These are phyloP conservation scores for Floccularia luteovirens DNA, from an alignment of 768 basidiomycete genomes.

Conservation along the genomic window DNA sequence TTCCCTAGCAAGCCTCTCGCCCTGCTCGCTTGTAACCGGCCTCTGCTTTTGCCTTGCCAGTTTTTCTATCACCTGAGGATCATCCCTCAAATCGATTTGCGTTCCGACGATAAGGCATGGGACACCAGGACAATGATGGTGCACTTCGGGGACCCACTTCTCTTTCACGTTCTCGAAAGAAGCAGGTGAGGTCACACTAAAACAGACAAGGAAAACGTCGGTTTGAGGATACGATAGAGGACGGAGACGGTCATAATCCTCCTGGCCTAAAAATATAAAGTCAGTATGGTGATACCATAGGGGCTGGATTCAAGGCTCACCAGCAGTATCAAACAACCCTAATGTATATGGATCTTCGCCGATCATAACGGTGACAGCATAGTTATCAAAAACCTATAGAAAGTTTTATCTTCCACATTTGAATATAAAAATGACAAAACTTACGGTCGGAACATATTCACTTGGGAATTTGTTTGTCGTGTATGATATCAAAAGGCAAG, in stretches of 20 bases:
- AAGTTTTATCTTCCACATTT: slow-evolving; percentile 13
- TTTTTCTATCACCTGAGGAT: slow-evolving; percentile 90
- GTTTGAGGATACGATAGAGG: slow-evolving; percentile 99
- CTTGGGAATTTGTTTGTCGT: slow-evolving; percentile 98
- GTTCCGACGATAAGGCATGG: slow-evolving; percentile 99
- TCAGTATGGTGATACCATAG: slow-evolving; percentile 2
- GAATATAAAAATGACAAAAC: slow-evolving; percentile 24
- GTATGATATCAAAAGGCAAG: slow-evolving; percentile 94
- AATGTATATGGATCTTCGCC: slow-evolving; percentile 99
- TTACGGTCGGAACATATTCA: slow-evolving; percentile 97
- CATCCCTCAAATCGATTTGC: slow-evolving; percentile 95
- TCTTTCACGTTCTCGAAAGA: slow-evolving; percentile 99
- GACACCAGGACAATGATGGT: slow-evolving; percentile 98
- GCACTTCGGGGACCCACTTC: slow-evolving; percentile 99
- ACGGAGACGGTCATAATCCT: slow-evolving; percentile 99
- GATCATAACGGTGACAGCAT: slow-evolving; percentile 99
- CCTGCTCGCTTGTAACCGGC: slow-evolving; percentile 81
- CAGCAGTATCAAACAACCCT: slow-evolving; percentile 97
- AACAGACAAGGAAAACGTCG: slow-evolving; percentile 98
- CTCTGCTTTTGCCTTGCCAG: slow-evolving; percentile 93
- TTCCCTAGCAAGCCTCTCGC: slow-evolving; percentile 93
- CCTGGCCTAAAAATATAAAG: slow-evolving; percentile 61
- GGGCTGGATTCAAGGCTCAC: slow-evolving; percentile 39
- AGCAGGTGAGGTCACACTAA: slow-evolving; percentile 96
- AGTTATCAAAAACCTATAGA: slow-evolving; percentile 86